Base-by-base conservation (phyloP, 2,329 filamentous ascomycete species). In the Colletotrichum sp. region DNA sequence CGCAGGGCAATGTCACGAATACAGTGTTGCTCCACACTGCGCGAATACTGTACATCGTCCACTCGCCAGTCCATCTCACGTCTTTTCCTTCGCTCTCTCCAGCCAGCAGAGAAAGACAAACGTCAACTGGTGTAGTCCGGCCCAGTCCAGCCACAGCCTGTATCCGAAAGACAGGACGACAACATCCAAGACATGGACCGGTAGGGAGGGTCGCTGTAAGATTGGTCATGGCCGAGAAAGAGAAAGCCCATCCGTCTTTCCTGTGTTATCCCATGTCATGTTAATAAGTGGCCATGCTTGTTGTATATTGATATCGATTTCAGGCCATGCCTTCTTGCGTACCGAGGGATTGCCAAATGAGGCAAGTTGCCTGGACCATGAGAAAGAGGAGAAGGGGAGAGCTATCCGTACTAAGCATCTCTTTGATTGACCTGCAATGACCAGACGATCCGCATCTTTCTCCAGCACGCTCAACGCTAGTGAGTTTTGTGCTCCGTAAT, bases 1-100 rank as follows among this genome's bases (percentile, higher is more conserved):
- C 21, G 59, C 74, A 76, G 74, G 70, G 74, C 74, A 64, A 9
- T 73, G 70, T 76, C 59, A 74, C 70, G 70, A 69, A 76, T 76
- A 76, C 74, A 76, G 64, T 44, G 24, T n/a, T 32, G 36, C 57
- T n/a, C 74, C 74, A 74, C 74, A 52, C 44, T 32, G 57, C 34
- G 32, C 34, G 59, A 60, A 74, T 69, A 73, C 70, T 65, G n/a
- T 39, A 49, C 32, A 28, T 12, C 24, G 55, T 30, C 30, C n/a
- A 59, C 15, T 59, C 60, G 69, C 34, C 49, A 36, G 16, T 44
- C 55, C 24, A 10, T 24, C 30, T 71, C 44, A 18, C 64, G 30
- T 64, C 39, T 71, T 57, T 13, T 52, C n/a, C n/a, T n/a, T 13
- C 10, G 10, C 44, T 24, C 26, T 44, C 59, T 34, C 59, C 18